Evolutionary conservation across 1,284 basidiomycete species (phyloP), one percentile per base, ranked within the genome.

Genomic region (Microstroma glucosiphilum): DNA sequence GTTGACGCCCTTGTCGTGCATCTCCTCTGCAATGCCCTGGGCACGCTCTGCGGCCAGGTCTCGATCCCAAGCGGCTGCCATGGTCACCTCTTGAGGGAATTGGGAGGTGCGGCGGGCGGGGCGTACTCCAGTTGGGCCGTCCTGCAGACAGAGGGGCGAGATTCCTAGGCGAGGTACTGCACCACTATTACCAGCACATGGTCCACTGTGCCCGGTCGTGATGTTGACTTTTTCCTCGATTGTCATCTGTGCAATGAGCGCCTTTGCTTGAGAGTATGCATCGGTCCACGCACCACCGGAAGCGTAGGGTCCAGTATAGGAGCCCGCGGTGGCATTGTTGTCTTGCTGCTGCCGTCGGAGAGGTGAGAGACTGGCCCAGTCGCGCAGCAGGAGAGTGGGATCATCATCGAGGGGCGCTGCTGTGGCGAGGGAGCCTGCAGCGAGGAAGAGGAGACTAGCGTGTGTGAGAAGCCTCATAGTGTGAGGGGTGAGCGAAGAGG

Each of bases 1-100:
- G 72, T 93, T 85, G 61, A 88, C 87, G 51, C 91, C 91, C 76
- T 92, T 91, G 46, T 84, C 87, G 65, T 84, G 83, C 80, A 88
- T 86, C 80, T 94, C 91, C 54, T 82, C 75, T 40, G 89, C 91
- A 85, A 92, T 87, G 59, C 85, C 87, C 11, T 84, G 70, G 17
- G 89, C 90, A 40, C 91, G 86, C 19, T 82, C 78, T 63, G 88
- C 87, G 54, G 91, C 86, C 42, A 92, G 81, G 13, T 85, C 84
- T 56, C 87, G 84, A 76, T 88, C 88, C 79, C 82, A 84, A 1
- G 89, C 88, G 13, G 88, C 82, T 6, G 86, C 88, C 9, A 83
- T 84, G 72, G 89, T 90, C 80, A 90, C 86, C 17, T 83, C 88
- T 19, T 87, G 84, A 7, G 89, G 88, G 79, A 89, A 90, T 2